Evolutionary conservation across 2,329 filamentous ascomycete genomes (phyloP), one percentile per base, ranked within the genome.

Genomic region (Fusarium marasasianum): DNA sequence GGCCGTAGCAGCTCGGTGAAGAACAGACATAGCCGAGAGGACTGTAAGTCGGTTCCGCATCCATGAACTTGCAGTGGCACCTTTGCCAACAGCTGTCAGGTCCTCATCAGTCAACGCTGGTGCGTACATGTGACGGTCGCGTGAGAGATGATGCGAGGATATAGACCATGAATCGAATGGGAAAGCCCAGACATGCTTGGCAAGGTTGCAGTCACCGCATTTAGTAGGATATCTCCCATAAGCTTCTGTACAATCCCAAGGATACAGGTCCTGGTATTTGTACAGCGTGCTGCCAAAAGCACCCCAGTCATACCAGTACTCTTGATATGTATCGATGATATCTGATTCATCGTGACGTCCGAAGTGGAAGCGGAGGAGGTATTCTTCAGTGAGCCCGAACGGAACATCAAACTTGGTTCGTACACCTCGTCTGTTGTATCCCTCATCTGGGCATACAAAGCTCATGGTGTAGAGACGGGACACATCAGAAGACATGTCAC

Each of bases 271-370:
- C 59, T 85, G 84, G 53, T 84, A 82, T 17, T 66, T 75, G 71
- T 86, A 86, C 2, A 85, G 66, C 1, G 79, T 80, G 8, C 76
- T 77, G 3, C 78, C 81, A 62, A 86, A 85, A 13, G 78, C 80
- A 9, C 81, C 84, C 83, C 84, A 86, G 71, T 86, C 84, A 61
- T 83, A 78, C 85, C 84, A 86, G 67, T 86, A 86, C 75, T 86
- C 84, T 62, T 81, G 78, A 17, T 82, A 81, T 2, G 80, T 81
- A 72, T 86, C 85, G 35, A 86, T 81, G 8, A 86, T 78, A 64
- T 86, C 84, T 4, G 83, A 77, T 11, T 85, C 82, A 45, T 83
- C 80, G 54, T 84, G 81, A 1, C 80, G 76, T 9, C 84, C 84
- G 56, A 79, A 83, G 54, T 79, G 79, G 63, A 85, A 82, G 18